These are phyloP conservation scores for Leccinum subfulvum DNA, from an alignment of 1,284 basidiomycete genomes.

Conservation along the genomic window DNA sequence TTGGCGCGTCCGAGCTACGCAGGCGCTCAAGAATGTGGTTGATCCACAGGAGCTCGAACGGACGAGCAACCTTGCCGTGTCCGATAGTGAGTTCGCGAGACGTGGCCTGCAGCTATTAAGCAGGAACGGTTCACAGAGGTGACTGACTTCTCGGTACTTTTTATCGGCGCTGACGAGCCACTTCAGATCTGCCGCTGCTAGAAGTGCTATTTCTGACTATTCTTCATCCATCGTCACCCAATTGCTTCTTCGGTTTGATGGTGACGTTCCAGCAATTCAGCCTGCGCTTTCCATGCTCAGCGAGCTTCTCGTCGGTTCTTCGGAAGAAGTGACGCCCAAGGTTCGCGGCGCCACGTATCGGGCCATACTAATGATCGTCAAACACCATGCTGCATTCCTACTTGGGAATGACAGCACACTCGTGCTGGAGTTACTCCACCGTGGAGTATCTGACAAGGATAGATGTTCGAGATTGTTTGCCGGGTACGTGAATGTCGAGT, in stretches of 20 bases:
- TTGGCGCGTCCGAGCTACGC: conserved; percentile 26
- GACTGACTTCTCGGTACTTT: background rate
- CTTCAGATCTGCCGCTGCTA: conserved; percentile 19
- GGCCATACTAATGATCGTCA: conserved; percentile 45
- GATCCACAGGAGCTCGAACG: conserved; percentile 43
- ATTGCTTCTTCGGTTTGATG: conserved; percentile 9
- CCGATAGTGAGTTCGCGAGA: conserved; percentile 36
- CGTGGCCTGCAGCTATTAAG: conserved; percentile 40
- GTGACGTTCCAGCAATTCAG: conserved; percentile 29
- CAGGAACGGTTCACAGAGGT: conserved; percentile 44
- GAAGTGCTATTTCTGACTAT: conserved; percentile 28
- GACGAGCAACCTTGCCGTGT: conserved; percentile 43
- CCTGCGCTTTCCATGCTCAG: conserved; percentile 18
- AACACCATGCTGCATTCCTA: conserved; percentile 43
- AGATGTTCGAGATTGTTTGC: conserved; percentile 62
- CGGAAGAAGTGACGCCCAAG: conserved; percentile 42
- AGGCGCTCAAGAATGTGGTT: conserved; percentile 38
- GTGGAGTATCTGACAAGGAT: conserved; percentile 52
- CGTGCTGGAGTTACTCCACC: conserved; percentile 40
- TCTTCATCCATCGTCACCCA: conserved; percentile 17
- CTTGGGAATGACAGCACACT: conserved; percentile 32
- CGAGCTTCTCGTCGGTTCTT: conserved; percentile 47
- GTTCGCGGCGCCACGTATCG: conserved; percentile 48
- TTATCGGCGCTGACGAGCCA: conserved; percentile 11
- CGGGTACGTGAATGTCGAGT: conserved; percentile 48